phyloP scores from a whole-genome alignment of 2,329 filamentous ascomycete genomes.

The Colletotrichum liriopes region DNA sequence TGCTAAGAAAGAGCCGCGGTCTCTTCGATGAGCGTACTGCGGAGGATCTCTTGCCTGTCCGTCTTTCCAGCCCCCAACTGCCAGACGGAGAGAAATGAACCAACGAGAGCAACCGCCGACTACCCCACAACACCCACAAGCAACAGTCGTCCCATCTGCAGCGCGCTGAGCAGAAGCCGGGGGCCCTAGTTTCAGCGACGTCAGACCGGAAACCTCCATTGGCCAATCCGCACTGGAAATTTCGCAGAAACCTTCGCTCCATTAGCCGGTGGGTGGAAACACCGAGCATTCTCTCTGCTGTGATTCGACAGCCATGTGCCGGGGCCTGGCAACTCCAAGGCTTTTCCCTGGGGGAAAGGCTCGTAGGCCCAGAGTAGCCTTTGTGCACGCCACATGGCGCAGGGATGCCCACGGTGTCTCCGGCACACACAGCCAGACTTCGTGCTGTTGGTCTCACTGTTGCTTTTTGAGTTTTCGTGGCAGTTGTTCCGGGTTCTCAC shows the following conservation, averaged over 20 bases:
- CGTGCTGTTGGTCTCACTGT: background rate
- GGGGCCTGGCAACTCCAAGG: background rate
- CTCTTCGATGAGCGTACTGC: background rate
- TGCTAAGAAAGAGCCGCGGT: slow-evolving; percentile 13
- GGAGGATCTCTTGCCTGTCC: background rate
- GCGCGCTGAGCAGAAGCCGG: background rate
- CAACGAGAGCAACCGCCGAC: background rate
- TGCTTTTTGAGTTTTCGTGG: background rate
- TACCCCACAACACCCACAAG: slow-evolving; percentile 31
- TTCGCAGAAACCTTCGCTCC: slow-evolving; percentile 39
- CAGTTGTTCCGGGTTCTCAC: background rate
- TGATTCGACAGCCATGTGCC: slow-evolving; percentile 28
- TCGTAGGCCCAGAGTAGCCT: background rate
- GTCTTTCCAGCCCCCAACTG: slow-evolving; percentile 1
- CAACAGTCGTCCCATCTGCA: slow-evolving; percentile 21
- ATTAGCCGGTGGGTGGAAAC: slow-evolving; percentile 33
- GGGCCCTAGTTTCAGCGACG: slow-evolving; percentile 30
- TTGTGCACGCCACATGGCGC: slow-evolving; percentile 32
- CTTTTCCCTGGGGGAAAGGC: slow-evolving; percentile 19
- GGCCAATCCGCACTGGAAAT: slow-evolving; percentile 24
- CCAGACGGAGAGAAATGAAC: background rate
- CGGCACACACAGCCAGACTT: slow-evolving; percentile 10
- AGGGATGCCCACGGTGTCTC: slow-evolving; percentile 34
- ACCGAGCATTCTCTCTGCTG: slow-evolving; percentile 25
- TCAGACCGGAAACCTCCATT: slow-evolving; percentile 19